Conservation (phyloP, 805 yeast genomes). For the Starmerella powellii region DNA sequence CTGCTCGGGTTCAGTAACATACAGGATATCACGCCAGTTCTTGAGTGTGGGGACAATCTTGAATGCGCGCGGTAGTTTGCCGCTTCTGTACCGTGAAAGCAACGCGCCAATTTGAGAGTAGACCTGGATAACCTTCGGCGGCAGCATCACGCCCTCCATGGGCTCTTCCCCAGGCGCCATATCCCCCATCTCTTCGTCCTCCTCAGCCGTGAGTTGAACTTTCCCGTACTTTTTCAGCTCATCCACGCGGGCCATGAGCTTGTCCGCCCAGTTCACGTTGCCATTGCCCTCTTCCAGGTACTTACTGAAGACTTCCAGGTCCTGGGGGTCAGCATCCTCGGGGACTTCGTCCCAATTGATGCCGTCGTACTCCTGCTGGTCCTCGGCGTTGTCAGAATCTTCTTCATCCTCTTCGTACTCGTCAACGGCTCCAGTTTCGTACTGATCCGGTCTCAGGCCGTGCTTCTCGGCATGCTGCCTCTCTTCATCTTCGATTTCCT, state of each 20-base stretch:
- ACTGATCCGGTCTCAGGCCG: background rate
- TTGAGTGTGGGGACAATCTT: conserved; percentile 84
- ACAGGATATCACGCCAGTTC: conserved; percentile 92
- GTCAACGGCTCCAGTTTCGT: background rate
- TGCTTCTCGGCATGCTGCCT: conserved; percentile 3
- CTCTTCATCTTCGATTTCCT: conserved; percentile 62
- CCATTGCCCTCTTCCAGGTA: conserved; percentile 34
- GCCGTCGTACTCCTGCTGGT: conserved; percentile 37
- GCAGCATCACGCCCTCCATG: conserved; percentile 64
- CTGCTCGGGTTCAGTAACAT: conserved; percentile 77
- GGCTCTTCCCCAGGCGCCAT: conserved; percentile 18
- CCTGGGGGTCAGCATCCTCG: conserved; percentile 60
- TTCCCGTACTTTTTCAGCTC: conserved; percentile 12
- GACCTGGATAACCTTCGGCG: conserved; percentile 93
- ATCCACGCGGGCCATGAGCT: conserved; percentile 71
- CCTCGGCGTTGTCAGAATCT: conserved; percentile 34
- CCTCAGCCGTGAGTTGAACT: conserved; percentile 38
- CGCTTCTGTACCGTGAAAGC: conserved; percentile 81
- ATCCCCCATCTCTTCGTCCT: conserved; percentile 24
- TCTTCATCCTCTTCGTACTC: conserved; percentile 33
- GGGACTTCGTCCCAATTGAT: conserved; percentile 38
- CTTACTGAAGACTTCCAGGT: conserved; percentile 70
- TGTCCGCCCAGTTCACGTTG: conserved; percentile 56
- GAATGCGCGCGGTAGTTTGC: conserved; percentile 91
- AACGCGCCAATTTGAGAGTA: conserved; percentile 84